A percentile compares a stretch with the other conserved stretches of the same genome.
phyloP scores from a whole-genome alignment of 2,329 filamentous ascomycete species.

The Coniochaeta pulveracea region DNA sequence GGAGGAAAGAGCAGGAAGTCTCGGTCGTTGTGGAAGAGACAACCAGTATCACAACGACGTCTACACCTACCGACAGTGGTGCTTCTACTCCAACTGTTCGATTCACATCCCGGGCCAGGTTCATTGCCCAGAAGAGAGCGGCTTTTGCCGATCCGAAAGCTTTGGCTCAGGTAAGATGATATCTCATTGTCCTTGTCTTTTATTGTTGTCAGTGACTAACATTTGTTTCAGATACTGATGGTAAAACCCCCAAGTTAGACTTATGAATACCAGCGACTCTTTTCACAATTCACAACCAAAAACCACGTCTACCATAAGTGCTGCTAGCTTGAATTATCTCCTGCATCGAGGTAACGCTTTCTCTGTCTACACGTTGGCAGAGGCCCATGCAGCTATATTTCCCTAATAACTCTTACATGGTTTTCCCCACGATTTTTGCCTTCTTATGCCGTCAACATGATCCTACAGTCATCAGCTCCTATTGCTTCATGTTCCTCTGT shows the following conservation, averaged over 20 bases:
- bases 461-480: too few species aligned
- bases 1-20: slow-evolving; percentile 10
- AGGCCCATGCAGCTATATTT: too few species aligned
- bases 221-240: slow-evolving; percentile 50
- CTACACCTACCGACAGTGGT: slow-evolving; percentile 26
- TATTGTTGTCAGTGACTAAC: slow-evolving; percentile 9
- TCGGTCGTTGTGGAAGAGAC: slow-evolving; percentile 3
- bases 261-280: background rate
- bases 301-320: background rate
- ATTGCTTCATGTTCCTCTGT: too few species aligned
- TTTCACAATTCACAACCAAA: background rate
- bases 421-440: too few species aligned
- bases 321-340: too few species aligned
- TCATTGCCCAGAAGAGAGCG: slow-evolving; percentile 80
- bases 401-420: too few species aligned
- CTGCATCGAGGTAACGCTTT: too few species aligned
- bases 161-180: slow-evolving; percentile 62
- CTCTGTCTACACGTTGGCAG: too few species aligned
- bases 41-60: slow-evolving; percentile 18
- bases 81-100: slow-evolving; percentile 34
- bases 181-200: background rate
- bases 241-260: slow-evolving; percentile 32
- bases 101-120: slow-evolving; percentile 67
- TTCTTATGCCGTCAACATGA: too few species aligned
- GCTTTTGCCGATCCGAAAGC: slow-evolving; percentile 73